phyloP scores from a whole-genome alignment of 306 rosid genomes.

The Albizia julibrissin region DNA sequence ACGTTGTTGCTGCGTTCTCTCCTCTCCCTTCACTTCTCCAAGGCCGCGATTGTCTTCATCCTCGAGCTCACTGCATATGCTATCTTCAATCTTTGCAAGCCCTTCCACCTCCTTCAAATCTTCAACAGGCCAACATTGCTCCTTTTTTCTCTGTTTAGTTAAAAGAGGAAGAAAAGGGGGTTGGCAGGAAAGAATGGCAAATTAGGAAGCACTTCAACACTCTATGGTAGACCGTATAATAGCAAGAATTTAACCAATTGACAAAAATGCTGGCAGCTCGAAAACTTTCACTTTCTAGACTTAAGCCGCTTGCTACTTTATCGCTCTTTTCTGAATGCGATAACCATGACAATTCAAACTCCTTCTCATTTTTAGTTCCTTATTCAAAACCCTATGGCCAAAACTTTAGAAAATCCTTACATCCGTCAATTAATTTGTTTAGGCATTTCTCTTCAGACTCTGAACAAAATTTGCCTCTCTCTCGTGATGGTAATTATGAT shows the following conservation, averaged over 20 bases:
- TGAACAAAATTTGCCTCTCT: conserved; percentile 42
- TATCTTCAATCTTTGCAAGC: too few relatives aligned
- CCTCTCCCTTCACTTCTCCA: too few relatives aligned
- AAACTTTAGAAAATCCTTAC: conserved; percentile 9
- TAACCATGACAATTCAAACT: conserved; percentile 8
- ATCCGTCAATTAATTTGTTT: conserved; percentile 24
- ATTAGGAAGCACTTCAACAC: neutral
- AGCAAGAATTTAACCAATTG: neutral
- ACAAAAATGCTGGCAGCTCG: conserved; percentile 45
- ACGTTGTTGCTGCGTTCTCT: too few relatives aligned
- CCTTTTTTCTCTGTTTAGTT: neutral
- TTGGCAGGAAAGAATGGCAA: neutral
- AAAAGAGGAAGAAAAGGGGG: neutral
- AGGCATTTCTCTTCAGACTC: conserved; percentile 35
- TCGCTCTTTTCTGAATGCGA: conserved; percentile 31
- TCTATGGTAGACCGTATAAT: conserved; percentile 6
- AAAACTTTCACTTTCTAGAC: conserved; percentile 41
- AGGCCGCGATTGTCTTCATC: too few relatives aligned
- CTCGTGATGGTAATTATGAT: conserved; percentile 84
- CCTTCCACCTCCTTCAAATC: too few relatives aligned
- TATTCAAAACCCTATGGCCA: conserved; percentile 25
- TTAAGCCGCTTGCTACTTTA: conserved; percentile 34
- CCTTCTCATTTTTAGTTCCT: conserved; percentile 13
- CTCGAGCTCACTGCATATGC: too few relatives aligned
- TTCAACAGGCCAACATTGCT: neutral